Evolutionary conservation across 176 grass and related monocot species (phyloP).

Genomic region (Juncus effusus): DNA sequence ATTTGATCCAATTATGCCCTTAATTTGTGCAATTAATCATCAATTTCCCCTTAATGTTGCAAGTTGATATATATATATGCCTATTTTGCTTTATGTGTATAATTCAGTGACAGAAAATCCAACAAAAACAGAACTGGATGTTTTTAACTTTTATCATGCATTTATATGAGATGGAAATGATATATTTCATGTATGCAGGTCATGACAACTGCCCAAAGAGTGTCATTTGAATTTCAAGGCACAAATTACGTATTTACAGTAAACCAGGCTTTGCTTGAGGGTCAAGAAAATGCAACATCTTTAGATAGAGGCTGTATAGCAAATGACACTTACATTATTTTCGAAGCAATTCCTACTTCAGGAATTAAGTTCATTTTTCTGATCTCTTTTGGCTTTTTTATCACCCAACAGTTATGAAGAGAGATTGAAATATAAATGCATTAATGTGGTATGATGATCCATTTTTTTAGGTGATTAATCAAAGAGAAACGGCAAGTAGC

Average conservation of each 20-base stretch:
- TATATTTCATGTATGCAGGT: conserved; percentile 32
- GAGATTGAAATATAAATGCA: conserved; percentile 1
- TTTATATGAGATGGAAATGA: too few relatives aligned
- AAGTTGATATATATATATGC: too few relatives aligned
- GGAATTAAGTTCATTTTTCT: conserved; percentile 81
- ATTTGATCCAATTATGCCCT: too few relatives aligned
- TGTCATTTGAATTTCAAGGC: conserved; percentile 92
- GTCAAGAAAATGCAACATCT: conserved; percentile 64
- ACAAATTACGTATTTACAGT: conserved; percentile 92
- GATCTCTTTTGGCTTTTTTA: background rate
- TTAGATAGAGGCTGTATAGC: conserved; percentile 78
- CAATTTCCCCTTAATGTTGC: too few relatives aligned
- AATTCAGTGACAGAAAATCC: too few relatives aligned
- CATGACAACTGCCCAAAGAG: conserved; percentile 85
- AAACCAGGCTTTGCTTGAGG: conserved; percentile 87
- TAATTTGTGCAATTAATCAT: too few relatives aligned
- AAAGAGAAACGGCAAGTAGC: conserved; percentile 91
- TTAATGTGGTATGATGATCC: conserved; percentile 20
- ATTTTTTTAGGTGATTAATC: conserved; percentile 65
- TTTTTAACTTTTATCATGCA: background rate
- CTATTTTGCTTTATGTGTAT: too few relatives aligned
- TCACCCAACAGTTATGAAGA: background rate
- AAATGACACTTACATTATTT: conserved; percentile 89
- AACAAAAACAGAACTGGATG: background rate
- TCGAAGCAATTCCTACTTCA: conserved; percentile 86